Evolutionary conservation across 2,329 filamentous ascomycete genomes (phyloP).

Genomic region (Cordyceps farinosa): DNA sequence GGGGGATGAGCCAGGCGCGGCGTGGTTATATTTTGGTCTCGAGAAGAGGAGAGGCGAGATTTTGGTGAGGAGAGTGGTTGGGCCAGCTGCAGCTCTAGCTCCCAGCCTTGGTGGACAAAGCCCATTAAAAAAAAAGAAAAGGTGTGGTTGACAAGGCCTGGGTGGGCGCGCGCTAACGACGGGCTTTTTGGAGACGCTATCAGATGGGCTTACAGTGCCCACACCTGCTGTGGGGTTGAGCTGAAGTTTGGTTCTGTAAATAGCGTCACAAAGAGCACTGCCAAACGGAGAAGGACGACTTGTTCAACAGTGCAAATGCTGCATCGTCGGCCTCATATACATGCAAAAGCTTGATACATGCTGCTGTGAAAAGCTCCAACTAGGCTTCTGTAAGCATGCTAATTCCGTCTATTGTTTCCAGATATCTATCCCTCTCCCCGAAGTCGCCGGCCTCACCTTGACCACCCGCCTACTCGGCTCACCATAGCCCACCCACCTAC

Average conservation of each 20-base stretch:
- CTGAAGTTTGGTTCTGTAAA: neutral
- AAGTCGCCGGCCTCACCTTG: neutral
- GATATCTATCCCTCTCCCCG: neutral
- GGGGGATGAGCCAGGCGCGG: neutral
- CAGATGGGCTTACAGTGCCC: neutral
- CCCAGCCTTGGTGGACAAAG: neutral
- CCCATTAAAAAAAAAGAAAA: neutral
- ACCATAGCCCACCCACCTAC: neutral
- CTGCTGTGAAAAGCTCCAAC: too few relatives aligned
- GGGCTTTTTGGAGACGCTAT: neutral
- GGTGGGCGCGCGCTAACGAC: neutral
- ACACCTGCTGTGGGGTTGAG: neutral
- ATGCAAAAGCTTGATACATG: too few relatives aligned
- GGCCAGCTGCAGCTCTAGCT: constrained; percentile 9
- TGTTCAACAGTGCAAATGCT: too few relatives aligned
- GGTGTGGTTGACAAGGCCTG: neutral
- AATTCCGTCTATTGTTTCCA: neutral
- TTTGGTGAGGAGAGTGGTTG: constrained; percentile 14
- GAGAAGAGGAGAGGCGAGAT: neutral
- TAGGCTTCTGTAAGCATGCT: too few relatives aligned
- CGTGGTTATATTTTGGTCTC: neutral
- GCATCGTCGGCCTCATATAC: too few relatives aligned
- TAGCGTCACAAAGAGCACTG: too few relatives aligned
- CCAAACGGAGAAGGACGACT: too few relatives aligned
- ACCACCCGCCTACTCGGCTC: neutral